Conservation (phyloP, 108 stramenopile genomes). For the Parietichytrium sp. region DNA sequence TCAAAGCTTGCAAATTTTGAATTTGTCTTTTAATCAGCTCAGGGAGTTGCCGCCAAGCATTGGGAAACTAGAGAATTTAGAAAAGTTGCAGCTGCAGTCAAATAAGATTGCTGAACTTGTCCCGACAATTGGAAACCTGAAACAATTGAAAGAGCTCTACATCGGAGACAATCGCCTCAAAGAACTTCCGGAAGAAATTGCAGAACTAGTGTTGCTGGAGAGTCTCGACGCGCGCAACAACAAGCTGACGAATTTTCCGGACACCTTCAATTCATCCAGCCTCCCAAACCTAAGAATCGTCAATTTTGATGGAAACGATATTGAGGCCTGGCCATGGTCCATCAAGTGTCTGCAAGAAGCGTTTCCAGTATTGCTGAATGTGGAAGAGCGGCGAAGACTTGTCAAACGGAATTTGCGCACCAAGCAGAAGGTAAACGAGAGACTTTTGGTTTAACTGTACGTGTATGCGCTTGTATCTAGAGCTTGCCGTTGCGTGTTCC, state of each 20-base stretch:
- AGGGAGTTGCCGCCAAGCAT: neutral
- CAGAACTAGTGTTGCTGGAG: neutral
- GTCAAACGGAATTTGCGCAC: conserved; percentile 18
- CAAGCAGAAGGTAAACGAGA: neutral
- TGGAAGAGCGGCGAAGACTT: conserved; percentile 4
- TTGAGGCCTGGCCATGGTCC: neutral
- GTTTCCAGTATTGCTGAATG: conserved; percentile 10
- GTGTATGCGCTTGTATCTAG: no score
- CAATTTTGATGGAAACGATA: neutral
- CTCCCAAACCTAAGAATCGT: conserved; percentile 15
- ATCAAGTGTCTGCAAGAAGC: conserved; percentile 19
- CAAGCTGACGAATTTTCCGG: neutral
- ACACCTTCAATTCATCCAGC: neutral
- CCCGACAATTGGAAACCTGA: neutral
- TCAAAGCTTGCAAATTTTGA: neutral
- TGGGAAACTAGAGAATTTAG: neutral
- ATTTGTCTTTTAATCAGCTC: neutral
- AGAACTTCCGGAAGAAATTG: neutral
- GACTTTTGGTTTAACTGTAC: neutral
- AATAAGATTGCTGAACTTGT: conserved; percentile 6
- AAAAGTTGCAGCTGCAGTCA: neutral
- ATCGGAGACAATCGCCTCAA: neutral
- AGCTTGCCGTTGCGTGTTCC: no score
- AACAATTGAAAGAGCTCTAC: conserved; percentile 4
- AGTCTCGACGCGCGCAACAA: conserved; percentile 8